Percentiles rank a stretch among this genome's conserved stretches.
Conservation (phyloP, 2,329 filamentous ascomycete species). For the Achaetomium macrosporum region DNA sequence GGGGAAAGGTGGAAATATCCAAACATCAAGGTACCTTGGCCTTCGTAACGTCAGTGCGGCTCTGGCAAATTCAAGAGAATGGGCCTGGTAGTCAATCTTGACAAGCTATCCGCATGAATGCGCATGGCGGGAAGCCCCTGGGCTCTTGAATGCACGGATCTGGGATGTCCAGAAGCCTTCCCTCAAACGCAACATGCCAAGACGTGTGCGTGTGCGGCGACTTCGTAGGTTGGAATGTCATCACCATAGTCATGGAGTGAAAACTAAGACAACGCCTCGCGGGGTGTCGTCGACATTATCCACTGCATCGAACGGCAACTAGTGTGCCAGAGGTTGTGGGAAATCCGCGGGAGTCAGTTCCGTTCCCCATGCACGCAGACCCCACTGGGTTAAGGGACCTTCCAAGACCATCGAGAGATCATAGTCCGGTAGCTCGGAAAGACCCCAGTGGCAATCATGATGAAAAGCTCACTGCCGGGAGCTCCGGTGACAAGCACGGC, state of each 20-base stretch:
- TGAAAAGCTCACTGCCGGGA: no score
- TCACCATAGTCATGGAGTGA: neutral
- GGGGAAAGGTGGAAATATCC: conserved; percentile 1
- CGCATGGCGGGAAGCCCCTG: conserved; percentile 17
- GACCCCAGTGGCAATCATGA: no score
- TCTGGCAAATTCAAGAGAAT: neutral
- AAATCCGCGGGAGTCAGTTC: no score
- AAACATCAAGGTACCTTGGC: conserved; percentile 4
- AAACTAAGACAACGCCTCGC: neutral
- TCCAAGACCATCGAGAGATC: no score
- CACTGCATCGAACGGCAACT: no score
- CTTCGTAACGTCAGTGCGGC: conserved; percentile 14
- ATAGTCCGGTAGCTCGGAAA: no score
- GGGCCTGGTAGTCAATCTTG: conserved; percentile 5
- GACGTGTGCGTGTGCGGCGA: neutral
- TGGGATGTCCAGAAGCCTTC: conserved; percentile 25
- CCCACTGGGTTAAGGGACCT: no score
- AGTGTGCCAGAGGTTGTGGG: no score
- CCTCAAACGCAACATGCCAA: conserved; percentile 13
- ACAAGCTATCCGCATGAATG: conserved; percentile 19
- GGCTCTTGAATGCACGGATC: conserved; percentile 20
- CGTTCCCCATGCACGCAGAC: no score
- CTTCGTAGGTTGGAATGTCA: neutral
- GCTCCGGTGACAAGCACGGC: no score
- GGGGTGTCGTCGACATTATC: neutral